Evolutionary conservation across 192 early-diverging fungal genomes (phyloP).

Genomic region (Chytriomyces sp.): DNA sequence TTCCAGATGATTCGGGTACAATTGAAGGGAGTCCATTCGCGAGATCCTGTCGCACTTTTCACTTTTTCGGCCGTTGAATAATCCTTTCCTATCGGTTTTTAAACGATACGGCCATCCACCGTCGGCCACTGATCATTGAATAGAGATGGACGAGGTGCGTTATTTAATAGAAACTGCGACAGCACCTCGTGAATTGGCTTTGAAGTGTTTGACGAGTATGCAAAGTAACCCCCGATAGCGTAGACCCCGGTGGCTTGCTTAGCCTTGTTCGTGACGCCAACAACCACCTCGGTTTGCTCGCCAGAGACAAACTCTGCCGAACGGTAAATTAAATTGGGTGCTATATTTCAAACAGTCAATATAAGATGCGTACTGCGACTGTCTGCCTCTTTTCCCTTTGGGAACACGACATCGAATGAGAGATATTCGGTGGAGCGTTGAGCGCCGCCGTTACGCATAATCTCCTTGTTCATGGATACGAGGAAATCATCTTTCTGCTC

Average conservation of each 20-base stretch:
- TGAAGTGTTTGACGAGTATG: slow-evolving; percentile 22
- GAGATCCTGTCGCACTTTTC: too few species aligned
- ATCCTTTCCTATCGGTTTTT: too few species aligned
- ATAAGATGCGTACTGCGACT: neutral
- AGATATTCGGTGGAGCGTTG: neutral
- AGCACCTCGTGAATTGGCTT: slow-evolving; percentile 30
- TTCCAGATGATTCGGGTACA: too few species aligned
- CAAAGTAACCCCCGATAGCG: slow-evolving; percentile 32
- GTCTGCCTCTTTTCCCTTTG: neutral
- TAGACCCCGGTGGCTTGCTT: slow-evolving; percentile 12
- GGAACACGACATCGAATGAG: slow-evolving; percentile 24
- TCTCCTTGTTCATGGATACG: slow-evolving; percentile 25
- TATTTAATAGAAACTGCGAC: neutral
- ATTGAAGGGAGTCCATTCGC: too few species aligned
- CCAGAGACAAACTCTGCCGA: slow-evolving; percentile 21
- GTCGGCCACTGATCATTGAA: too few species aligned
- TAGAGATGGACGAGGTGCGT: neutral
- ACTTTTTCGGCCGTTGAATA: too few species aligned
- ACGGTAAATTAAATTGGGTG: neutral
- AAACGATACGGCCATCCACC: too few species aligned
- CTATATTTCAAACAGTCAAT: slow-evolving; percentile 6
- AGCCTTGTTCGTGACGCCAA: slow-evolving; percentile 27
- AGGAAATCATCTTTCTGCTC: slow-evolving; percentile 28
- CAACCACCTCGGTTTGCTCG: slow-evolving; percentile 25
- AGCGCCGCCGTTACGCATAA: slow-evolving; percentile 5